Evolutionary conservation across 2,329 filamentous ascomycete genomes (phyloP).

Genomic region (Pseudopithomyces maydicus): DNA sequence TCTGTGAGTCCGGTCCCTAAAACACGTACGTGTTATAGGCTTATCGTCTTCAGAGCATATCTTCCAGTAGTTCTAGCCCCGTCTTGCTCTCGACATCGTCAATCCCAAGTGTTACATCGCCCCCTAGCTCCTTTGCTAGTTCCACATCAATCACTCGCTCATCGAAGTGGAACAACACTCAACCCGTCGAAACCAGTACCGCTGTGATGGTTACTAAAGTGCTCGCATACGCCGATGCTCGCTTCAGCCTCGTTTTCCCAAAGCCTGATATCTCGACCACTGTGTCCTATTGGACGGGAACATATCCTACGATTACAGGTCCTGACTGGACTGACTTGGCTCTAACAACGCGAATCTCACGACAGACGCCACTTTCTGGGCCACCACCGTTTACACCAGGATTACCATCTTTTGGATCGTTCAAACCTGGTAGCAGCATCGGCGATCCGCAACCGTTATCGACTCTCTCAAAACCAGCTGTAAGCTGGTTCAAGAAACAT

Average conservation of each 20-base stretch:
- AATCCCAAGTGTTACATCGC: neutral
- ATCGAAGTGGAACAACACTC: conserved; percentile 10
- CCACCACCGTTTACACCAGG: conserved; percentile 25
- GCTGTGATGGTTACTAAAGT: conserved; percentile 28
- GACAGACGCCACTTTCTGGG: conserved; percentile 27
- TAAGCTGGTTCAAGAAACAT: neutral
- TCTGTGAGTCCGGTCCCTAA: neutral
- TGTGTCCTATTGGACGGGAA: conserved; percentile 39
- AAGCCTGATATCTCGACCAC: conserved; percentile 35
- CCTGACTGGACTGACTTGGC: conserved; percentile 28
- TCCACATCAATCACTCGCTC: neutral
- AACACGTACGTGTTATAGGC: too few species aligned
- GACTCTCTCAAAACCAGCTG: neutral
- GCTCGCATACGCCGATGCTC: conserved; percentile 28
- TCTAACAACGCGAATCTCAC: conserved; percentile 28
- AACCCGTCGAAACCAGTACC: neutral
- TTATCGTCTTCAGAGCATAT: neutral
- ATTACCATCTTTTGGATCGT: conserved; percentile 21
- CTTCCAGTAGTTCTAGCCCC: neutral
- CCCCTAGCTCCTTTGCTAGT: neutral
- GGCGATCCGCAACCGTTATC: neutral
- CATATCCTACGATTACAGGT: conserved; percentile 32
- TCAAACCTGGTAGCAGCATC: conserved; percentile 10
- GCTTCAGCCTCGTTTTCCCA: conserved; percentile 36
- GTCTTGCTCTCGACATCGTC: neutral